Conservation (phyloP, 768 basidiomycete species). For the Phanerochaete carnosa region DNA sequence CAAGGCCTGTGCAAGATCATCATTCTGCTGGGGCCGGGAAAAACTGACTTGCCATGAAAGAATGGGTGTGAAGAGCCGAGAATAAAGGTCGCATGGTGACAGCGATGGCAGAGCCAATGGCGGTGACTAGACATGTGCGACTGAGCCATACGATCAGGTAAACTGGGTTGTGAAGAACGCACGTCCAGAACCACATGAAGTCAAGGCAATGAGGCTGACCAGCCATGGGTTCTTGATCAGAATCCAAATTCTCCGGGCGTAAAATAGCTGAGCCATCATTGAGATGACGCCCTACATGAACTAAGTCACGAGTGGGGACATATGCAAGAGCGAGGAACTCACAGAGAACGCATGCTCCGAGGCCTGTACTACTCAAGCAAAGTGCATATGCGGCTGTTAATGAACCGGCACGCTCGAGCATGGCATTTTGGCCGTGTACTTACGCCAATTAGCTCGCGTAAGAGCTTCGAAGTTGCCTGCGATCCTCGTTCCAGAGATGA, state of each 20-base stretch:
- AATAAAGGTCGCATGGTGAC: constrained; percentile 2
- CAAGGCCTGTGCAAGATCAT: not conserved
- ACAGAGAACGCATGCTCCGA: too few relatives aligned
- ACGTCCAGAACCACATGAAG: not conserved
- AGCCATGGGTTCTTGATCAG: constrained; percentile 10
- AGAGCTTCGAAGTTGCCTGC: not conserved
- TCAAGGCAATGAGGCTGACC: constrained; percentile 2
- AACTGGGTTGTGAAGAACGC: not conserved
- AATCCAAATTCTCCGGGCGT: constrained; percentile 13
- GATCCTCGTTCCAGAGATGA: not conserved
- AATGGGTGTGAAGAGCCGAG: not conserved
- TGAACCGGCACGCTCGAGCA: too few relatives aligned
- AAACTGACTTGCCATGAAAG: not conserved
- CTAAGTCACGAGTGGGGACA: not conserved
- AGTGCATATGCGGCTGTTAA: too few relatives aligned
- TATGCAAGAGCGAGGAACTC: not conserved
- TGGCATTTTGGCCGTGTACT: not conserved
- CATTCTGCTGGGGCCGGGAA: not conserved
- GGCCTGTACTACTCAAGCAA: too few relatives aligned
- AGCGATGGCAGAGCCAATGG: constrained; percentile 11
- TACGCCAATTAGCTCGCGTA: not conserved
- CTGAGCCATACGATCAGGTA: not conserved
- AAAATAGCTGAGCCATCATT: constrained; percentile 16
- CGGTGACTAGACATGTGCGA: constrained; percentile 1
- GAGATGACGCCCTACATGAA: constrained; percentile 9